Evolutionary conservation across 2,329 filamentous ascomycete species (phyloP).

Genomic region (Colletotrichum trifolii): DNA sequence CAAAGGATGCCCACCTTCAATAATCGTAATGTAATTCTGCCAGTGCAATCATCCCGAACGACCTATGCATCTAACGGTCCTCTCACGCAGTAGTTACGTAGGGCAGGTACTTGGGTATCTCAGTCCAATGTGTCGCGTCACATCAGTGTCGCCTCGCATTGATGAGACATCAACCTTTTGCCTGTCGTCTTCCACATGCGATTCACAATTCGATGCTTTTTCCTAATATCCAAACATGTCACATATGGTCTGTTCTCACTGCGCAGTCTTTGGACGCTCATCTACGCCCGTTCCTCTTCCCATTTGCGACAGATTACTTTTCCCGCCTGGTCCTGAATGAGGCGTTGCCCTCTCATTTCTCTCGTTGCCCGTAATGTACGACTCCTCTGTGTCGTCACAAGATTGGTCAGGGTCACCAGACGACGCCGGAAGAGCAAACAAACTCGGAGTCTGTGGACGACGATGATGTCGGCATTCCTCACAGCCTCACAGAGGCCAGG

Average conservation of each 20-base stretch:
- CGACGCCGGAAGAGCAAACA: background rate
- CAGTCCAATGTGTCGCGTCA: background rate
- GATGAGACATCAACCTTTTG: constrained; percentile 22
- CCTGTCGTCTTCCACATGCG: constrained; percentile 17
- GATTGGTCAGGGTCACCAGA: constrained; percentile 22
- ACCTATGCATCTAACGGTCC: too few relatives aligned
- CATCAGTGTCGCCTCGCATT: constrained; percentile 15
- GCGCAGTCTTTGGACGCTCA: background rate
- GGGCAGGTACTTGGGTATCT: too few relatives aligned
- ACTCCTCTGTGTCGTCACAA: constrained; percentile 8
- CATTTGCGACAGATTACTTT: constrained; percentile 6
- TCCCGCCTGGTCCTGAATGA: constrained; percentile 7
- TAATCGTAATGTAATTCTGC: too few relatives aligned
- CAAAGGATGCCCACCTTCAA: too few relatives aligned
- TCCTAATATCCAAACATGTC: constrained; percentile 13
- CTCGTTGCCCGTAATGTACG: background rate
- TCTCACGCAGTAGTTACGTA: too few relatives aligned
- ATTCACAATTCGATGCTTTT: constrained; percentile 14
- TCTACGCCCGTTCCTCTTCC: background rate
- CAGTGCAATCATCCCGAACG: too few relatives aligned
- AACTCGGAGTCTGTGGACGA: background rate
- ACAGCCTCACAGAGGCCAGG: constrained; percentile 5
- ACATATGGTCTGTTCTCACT: background rate
- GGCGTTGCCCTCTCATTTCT: constrained; percentile 15
- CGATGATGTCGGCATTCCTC: constrained; percentile 17